Percentiles rank a stretch among this genome's conserved stretches.
Conservation (phyloP, 768 basidiomycete genomes). For the Termitomyces sp. region DNA sequence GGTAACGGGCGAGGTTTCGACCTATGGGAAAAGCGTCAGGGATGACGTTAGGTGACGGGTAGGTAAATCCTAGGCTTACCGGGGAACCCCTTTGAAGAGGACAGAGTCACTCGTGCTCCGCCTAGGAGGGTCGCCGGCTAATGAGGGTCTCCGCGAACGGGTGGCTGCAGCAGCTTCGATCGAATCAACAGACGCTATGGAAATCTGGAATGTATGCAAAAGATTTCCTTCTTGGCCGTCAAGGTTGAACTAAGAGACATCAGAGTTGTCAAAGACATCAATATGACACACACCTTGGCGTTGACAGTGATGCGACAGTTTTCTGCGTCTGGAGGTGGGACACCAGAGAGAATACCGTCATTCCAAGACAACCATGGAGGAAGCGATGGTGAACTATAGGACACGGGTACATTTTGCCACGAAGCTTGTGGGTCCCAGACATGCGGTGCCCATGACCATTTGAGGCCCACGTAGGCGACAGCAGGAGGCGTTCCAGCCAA, state of each 20-base stretch:
- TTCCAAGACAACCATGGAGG: conserved; percentile 91
- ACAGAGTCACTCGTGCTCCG: conserved; percentile 44
- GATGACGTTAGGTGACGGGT: background rate
- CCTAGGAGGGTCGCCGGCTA: conserved; percentile 35
- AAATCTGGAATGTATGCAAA: conserved; percentile 60
- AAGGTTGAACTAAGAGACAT: conserved; percentile 49
- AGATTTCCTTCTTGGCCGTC: conserved; percentile 73
- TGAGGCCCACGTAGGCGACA: conserved; percentile 75
- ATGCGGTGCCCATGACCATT: conserved; percentile 88
- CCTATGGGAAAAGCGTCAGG: conserved; percentile 8
- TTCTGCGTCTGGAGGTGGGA: conserved; percentile 71
- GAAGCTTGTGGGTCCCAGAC: conserved; percentile 97
- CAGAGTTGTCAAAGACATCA: background rate
- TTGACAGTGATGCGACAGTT: conserved; percentile 70
- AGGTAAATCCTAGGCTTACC: conserved; percentile 19
- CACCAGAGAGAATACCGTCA: conserved; percentile 74
- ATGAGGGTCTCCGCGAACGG: conserved; percentile 36
- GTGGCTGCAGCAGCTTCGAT: conserved; percentile 35
- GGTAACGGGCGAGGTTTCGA: conserved; percentile 24
- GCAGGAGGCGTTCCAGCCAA: conserved; percentile 79
- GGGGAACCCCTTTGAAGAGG: conserved; percentile 33
- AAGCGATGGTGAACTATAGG: conserved; percentile 73
- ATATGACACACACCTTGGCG: conserved; percentile 53
- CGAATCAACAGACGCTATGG: conserved; percentile 58
- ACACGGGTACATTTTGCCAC: conserved; percentile 71